phyloP scores from a whole-genome alignment of 768 basidiomycete genomes.

The Lanmaoa rubissima region DNA sequence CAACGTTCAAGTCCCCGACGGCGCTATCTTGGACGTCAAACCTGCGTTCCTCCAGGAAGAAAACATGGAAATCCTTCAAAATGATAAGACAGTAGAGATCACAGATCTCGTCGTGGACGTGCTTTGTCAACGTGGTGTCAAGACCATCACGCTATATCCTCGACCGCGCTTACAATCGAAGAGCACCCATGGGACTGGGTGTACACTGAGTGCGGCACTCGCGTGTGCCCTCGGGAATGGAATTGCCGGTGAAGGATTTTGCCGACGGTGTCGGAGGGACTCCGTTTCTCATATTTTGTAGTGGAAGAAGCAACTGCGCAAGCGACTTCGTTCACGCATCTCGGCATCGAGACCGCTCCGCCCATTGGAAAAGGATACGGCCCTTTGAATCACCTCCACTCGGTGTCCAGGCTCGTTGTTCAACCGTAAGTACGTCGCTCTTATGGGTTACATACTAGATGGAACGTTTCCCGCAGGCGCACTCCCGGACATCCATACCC shows the following conservation, averaged over 20 bases:
- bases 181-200: slow-evolving; percentile 91
- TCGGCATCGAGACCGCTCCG: slow-evolving; percentile 67
- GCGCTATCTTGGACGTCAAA: slow-evolving; percentile 36
- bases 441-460: neutral
- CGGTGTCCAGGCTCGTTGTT: slow-evolving; percentile 46
- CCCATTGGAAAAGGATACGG: slow-evolving; percentile 75
- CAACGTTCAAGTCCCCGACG: slow-evolving; percentile 25
- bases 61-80: slow-evolving; percentile 63
- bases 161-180: slow-evolving; percentile 61
- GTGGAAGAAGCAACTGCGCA: slow-evolving; percentile 55
- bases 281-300: slow-evolving; percentile 19
- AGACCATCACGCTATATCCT: slow-evolving; percentile 49
- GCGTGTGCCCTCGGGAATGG: slow-evolving; percentile 61
- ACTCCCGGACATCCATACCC: slow-evolving; percentile 64
- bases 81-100: slow-evolving; percentile 4
- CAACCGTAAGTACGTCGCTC: slow-evolving; percentile 48
- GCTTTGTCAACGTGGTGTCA: slow-evolving; percentile 40
- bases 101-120: slow-evolving; percentile 60
- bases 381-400: slow-evolving; percentile 84
- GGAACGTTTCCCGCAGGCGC: slow-evolving; percentile 39
- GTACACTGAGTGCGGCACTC: slow-evolving; percentile 84
- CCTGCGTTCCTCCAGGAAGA: slow-evolving; percentile 47
- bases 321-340: slow-evolving; percentile 72
- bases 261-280: neutral
- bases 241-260: slow-evolving; percentile 35